A percentile compares a stretch with the other conserved stretches of the same genome.
Evolutionary conservation across 2,329 filamentous ascomycete species (phyloP).

Genomic region (Arthrobotrys pseudoclavata): DNA sequence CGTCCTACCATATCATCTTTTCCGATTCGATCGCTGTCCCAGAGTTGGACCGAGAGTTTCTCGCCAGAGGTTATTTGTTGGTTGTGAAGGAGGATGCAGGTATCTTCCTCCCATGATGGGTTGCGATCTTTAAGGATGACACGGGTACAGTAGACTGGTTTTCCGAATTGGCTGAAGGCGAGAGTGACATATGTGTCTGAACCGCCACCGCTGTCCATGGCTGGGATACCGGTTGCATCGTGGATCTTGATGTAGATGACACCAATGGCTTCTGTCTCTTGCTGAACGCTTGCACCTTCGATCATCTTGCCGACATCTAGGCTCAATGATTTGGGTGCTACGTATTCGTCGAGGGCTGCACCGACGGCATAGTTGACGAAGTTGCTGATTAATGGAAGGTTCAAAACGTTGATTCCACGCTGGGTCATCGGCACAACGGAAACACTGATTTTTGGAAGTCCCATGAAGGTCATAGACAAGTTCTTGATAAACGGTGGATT

Average conservation of each 20-base stretch:
- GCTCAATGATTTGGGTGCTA: constrained; percentile 91
- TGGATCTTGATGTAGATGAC: constrained; percentile 94
- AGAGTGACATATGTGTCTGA: constrained; percentile 97
- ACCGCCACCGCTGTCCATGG: constrained; percentile 90
- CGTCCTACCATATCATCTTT: constrained; percentile 82
- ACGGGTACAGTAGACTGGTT: constrained; percentile 66
- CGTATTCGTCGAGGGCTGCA: constrained; percentile 88
- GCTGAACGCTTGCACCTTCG: constrained; percentile 90
- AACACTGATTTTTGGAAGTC: constrained; percentile 87
- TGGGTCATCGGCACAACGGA: constrained; percentile 89
- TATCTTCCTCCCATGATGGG: constrained; percentile 79
- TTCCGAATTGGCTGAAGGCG: constrained; percentile 86
- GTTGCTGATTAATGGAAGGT: constrained; percentile 91
- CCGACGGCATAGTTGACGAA: constrained; percentile 97
- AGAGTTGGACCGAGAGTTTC: constrained; percentile 77
- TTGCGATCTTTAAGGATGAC: constrained; percentile 76
- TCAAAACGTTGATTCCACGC: constrained; percentile 88
- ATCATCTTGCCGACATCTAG: constrained; percentile 91
- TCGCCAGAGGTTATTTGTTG: constrained; percentile 81
- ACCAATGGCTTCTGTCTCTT: constrained; percentile 86
- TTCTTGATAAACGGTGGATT: constrained; percentile 93
- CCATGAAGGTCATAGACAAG: constrained; percentile 93
- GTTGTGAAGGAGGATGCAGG: constrained; percentile 77
- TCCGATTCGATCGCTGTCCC: constrained; percentile 80
- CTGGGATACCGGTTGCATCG: constrained; percentile 86